These are phyloP conservation scores for Aureobasidium namibiae DNA, from an alignment of 2,329 filamentous ascomycete genomes.

Conservation along the genomic window DNA sequence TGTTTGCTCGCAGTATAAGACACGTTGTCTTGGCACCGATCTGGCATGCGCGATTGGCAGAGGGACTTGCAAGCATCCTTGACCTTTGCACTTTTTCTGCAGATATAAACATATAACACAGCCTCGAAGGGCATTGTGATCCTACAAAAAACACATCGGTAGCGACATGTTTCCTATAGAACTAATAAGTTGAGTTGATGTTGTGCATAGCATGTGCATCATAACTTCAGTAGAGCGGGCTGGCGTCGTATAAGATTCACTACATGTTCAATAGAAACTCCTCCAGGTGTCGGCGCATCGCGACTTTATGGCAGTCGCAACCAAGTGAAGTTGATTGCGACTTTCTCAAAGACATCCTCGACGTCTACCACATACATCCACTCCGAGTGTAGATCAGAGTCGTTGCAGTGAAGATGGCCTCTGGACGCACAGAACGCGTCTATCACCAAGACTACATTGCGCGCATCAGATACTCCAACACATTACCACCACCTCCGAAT, in stretches of 20 bases:
- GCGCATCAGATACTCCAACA: constrained; percentile 90
- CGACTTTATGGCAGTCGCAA: not conserved
- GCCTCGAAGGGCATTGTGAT: not conserved
- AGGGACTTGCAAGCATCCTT: not conserved
- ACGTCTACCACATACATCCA: not conserved
- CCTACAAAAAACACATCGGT: not conserved
- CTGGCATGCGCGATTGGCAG: not conserved
- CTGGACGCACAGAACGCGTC: constrained; percentile 21
- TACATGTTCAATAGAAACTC: not conserved
- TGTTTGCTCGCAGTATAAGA: not conserved
- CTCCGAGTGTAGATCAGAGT: too few species aligned
- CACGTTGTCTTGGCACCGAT: constrained; percentile 5
- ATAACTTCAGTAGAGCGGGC: not conserved
- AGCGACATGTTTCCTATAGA: not conserved
- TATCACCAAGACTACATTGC: constrained; percentile 96
- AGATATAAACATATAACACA: too few species aligned
- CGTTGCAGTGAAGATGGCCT: not conserved
- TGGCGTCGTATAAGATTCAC: not conserved
- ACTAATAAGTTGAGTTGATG: not conserved
- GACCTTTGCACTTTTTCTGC: not conserved
- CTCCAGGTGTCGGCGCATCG: not conserved
- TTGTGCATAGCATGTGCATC: not conserved
- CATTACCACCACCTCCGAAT: constrained; percentile 85
- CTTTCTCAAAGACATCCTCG: not conserved
- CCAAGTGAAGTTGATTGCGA: not conserved